These are phyloP conservation scores for Talaromyces marneffei DNA, from an alignment of 2,329 filamentous ascomycete species.

Conservation along the genomic window DNA sequence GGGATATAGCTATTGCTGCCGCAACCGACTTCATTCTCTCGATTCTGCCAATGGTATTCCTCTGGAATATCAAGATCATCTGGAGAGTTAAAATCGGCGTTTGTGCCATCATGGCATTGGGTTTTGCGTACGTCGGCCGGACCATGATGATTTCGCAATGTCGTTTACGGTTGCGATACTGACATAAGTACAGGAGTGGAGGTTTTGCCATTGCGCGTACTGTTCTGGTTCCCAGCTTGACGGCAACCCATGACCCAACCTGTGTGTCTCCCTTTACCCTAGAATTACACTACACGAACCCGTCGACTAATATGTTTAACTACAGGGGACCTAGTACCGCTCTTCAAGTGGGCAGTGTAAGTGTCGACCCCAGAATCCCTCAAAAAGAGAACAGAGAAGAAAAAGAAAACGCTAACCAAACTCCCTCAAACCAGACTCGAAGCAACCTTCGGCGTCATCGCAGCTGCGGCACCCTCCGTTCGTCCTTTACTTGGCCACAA, in stretches of 20 bases:
- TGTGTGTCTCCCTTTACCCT: background rate
- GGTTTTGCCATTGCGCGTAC: slow-evolving; percentile 10
- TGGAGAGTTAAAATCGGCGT: slow-evolving; percentile 8
- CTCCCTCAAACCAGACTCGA: background rate
- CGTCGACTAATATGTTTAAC: background rate
- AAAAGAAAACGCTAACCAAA: background rate
- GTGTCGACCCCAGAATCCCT: background rate
- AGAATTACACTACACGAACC: background rate
- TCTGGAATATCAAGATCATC: slow-evolving; percentile 12
- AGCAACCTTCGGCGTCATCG: slow-evolving; percentile 8
- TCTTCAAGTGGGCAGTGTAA: slow-evolving; percentile 12
- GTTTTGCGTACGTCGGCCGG: slow-evolving; percentile 8
- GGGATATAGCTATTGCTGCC: slow-evolving; percentile 11
- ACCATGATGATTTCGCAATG: background rate
- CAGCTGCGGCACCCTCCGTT: background rate
- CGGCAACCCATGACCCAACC: slow-evolving; percentile 6
- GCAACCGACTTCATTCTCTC: slow-evolving; percentile 11
- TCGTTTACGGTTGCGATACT: background rate
- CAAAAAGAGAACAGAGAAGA: background rate
- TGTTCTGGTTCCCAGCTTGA: slow-evolving; percentile 8
- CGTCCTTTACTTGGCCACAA: slow-evolving; percentile 7
- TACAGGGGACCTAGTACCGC: slow-evolving; percentile 4
- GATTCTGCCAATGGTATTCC: slow-evolving; percentile 6
- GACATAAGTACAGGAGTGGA: slow-evolving; percentile 2
- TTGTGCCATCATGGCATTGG: slow-evolving; percentile 12